Evolutionary conservation across 805 yeast genomes (phyloP).

Genomic region (Wickerhamiella hasegawae): DNA sequence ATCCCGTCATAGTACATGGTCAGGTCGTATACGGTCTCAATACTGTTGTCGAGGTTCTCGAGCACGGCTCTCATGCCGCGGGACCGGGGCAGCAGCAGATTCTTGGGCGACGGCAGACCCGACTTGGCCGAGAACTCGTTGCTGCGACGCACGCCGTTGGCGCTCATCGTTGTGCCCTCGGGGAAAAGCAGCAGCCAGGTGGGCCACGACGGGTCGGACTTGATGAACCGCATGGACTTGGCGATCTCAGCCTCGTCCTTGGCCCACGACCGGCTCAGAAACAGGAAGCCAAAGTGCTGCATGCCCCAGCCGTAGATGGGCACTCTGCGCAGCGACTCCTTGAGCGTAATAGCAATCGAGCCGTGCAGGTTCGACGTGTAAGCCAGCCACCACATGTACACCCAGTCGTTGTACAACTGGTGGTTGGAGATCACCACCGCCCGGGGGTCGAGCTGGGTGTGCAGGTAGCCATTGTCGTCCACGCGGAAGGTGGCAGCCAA

Average conservation of each 20-base stretch:
- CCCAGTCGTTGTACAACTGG: conserved; percentile 91
- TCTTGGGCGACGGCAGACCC: conserved; percentile 25
- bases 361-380: conserved; percentile 54
- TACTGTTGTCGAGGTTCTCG: conserved; percentile 27
- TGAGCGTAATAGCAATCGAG: conserved; percentile 55
- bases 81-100: conserved; percentile 66
- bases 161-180: conserved; percentile 81
- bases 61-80: conserved; percentile 64
- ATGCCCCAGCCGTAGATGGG: conserved; percentile 82
- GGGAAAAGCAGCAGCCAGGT: conserved; percentile 71
- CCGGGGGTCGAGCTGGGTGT: conserved; percentile 28
- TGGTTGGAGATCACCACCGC: conserved; percentile 73
- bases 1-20: conserved; percentile 76
- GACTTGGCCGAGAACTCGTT: conserved; percentile 39
- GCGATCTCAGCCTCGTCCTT: conserved; percentile 42
- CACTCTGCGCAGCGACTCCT: conserved; percentile 49
- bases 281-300: conserved; percentile 61
- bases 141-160: conserved; percentile 43
- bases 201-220: conserved; percentile 32
- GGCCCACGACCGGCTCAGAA: conserved; percentile 77
- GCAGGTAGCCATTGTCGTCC: conserved; percentile 6
- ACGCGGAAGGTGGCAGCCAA: neutral
- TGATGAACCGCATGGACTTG: conserved; percentile 6
- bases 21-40: conserved; percentile 53
- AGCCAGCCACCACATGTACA: conserved; percentile 72